Conservation (phyloP, 2,329 filamentous ascomycete genomes). For the Orbilia javanica region DNA sequence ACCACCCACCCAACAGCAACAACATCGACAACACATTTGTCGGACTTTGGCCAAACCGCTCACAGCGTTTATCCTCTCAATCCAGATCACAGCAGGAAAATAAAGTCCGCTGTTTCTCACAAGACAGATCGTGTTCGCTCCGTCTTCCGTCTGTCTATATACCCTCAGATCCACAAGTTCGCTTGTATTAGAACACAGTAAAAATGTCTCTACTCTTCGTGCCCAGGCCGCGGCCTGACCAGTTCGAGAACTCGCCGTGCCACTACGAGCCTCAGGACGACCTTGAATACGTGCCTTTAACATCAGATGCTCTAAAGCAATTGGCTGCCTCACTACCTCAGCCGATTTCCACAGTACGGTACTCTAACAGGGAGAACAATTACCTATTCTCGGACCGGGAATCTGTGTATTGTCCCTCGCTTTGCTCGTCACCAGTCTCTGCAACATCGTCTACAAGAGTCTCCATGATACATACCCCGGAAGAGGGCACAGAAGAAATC, state of each 20-base stretch:
- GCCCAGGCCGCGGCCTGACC: conserved; percentile 57
- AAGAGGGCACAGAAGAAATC: conserved; percentile 55
- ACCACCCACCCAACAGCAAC: conserved; percentile 30
- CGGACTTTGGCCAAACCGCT: conserved; percentile 9
- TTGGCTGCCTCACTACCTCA: conserved; percentile 51
- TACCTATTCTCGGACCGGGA: conserved; percentile 57
- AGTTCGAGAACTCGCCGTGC: conserved; percentile 56
- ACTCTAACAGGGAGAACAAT: conserved; percentile 56
- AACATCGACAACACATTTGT: conserved; percentile 43
- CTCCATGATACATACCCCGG: conserved; percentile 55
- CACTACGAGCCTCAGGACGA: conserved; percentile 58
- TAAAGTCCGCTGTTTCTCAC: background rate
- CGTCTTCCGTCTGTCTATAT: background rate
- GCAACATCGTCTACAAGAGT: conserved; percentile 54
- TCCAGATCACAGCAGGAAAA: conserved; percentile 28
- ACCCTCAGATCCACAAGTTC: background rate
- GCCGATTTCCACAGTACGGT: conserved; percentile 52
- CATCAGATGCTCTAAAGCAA: conserved; percentile 45
- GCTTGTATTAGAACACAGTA: background rate
- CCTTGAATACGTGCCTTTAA: conserved; percentile 56
- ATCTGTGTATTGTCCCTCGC: conserved; percentile 54
- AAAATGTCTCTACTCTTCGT: conserved; percentile 55
- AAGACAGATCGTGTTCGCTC: background rate
- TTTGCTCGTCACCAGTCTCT: conserved; percentile 53
- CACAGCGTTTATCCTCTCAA: conserved; percentile 39